Evolutionary conservation across 495 filamentous ascomycete genomes (phyloP).

Genomic region (Tricharina praecox): DNA sequence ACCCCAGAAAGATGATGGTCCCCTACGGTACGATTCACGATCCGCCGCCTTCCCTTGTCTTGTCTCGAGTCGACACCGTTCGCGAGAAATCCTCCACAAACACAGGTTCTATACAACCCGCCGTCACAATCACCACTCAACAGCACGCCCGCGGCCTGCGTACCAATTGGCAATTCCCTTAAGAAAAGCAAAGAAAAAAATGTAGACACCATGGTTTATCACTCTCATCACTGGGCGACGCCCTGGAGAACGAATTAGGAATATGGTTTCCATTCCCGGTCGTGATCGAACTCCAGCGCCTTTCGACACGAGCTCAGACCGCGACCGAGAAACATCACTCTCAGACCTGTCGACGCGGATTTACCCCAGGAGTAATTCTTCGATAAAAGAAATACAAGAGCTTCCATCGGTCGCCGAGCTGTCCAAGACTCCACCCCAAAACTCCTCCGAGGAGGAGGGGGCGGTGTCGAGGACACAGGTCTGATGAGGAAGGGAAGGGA

Average conservation of each 20-base stretch:
- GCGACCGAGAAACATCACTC: conserved; percentile 1
- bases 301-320: conserved; percentile 1
- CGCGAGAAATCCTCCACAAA: too few relatives aligned
- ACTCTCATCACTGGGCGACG: neutral
- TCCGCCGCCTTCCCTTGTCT: too few relatives aligned
- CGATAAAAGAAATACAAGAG: neutral
- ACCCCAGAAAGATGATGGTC: too few relatives aligned
- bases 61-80: too few relatives aligned
- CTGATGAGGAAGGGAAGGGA: neutral
- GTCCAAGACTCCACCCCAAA: neutral
- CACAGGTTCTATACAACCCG: too few relatives aligned
- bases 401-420: conserved; percentile 6
- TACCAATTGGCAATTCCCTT: neutral
- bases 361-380: conserved; percentile 1
- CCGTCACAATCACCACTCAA: too few relatives aligned
- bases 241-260: conserved; percentile 2
- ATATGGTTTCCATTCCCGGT: too few relatives aligned
- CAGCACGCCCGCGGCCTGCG: neutral
- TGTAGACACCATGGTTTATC: conserved; percentile 7
- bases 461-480: neutral
- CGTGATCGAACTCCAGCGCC: too few relatives aligned
- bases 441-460: neutral
- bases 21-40: too few relatives aligned
- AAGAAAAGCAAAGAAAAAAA: neutral
- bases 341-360: conserved; percentile 6